These are phyloP conservation scores for Colletotrichum gigasporum DNA, from an alignment of 2,329 filamentous ascomycete species.

Conservation along the genomic window DNA sequence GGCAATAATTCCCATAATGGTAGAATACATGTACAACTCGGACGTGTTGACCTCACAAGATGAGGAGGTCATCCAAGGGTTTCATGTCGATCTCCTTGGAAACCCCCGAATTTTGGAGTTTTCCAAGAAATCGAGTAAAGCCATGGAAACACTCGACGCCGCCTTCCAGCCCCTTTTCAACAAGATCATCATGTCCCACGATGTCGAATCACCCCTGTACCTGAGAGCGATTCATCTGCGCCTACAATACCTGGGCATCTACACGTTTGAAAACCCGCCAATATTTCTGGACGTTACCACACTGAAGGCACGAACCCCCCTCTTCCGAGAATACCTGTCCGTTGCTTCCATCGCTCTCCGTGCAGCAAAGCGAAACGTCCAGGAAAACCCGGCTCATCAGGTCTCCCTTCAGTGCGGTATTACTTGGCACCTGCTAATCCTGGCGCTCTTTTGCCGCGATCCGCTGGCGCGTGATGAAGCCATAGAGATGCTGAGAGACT, in stretches of 20 bases:
- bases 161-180: slow-evolving; percentile 47
- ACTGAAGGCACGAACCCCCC: slow-evolving; percentile 36
- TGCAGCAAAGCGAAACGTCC: slow-evolving; percentile 24
- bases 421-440: slow-evolving; percentile 35
- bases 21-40: slow-evolving; percentile 32
- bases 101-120: slow-evolving; percentile 33
- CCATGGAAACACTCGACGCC: slow-evolving; percentile 34
- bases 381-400: slow-evolving; percentile 36
- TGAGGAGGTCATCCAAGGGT: slow-evolving; percentile 27
- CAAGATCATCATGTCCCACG: slow-evolving; percentile 36
- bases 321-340: slow-evolving; percentile 45
- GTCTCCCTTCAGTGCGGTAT: slow-evolving; percentile 43
- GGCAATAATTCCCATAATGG: slow-evolving; percentile 33
- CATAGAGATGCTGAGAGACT: slow-evolving; percentile 41
- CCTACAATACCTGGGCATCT: slow-evolving; percentile 38
- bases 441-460: slow-evolving; percentile 43
- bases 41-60: slow-evolving; percentile 21
- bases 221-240: slow-evolving; percentile 45
- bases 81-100: slow-evolving; percentile 29
- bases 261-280: slow-evolving; percentile 40
- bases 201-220: slow-evolving; percentile 39
- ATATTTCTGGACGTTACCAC: slow-evolving; percentile 36
- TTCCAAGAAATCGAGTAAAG: slow-evolving; percentile 22
- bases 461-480: slow-evolving; percentile 43
- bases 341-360: slow-evolving; percentile 40